Evolutionary conservation across 2,329 filamentous ascomycete species (phyloP).

Genomic region (Purpureocillium takamizusanense): DNA sequence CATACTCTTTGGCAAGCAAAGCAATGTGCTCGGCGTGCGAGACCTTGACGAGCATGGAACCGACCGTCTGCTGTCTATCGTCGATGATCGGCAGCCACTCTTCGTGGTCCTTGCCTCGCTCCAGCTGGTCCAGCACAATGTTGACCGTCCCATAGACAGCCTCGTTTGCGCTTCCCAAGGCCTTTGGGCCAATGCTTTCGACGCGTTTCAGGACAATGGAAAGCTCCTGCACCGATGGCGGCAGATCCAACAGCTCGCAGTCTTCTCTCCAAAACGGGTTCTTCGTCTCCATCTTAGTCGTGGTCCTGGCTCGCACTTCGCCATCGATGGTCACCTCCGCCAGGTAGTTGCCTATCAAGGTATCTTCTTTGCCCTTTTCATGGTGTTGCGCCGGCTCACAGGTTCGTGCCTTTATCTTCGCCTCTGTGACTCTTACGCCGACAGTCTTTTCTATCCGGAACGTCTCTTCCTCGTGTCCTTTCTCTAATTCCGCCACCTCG

Average conservation of each 20-base stretch:
- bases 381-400: conserved; percentile 11
- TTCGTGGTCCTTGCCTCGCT: conserved; percentile 69
- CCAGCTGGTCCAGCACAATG: conserved; percentile 69
- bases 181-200: conserved; percentile 37
- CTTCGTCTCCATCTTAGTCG: conserved; percentile 59
- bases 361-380: conserved; percentile 28
- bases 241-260: conserved; percentile 67
- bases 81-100: conserved; percentile 82
- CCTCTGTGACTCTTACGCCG: conserved; percentile 49
- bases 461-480: conserved; percentile 36
- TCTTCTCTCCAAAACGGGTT: conserved; percentile 79
- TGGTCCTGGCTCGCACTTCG: conserved; percentile 68
- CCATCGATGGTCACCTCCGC: conserved; percentile 74
- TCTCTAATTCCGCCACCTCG: conserved; percentile 28
- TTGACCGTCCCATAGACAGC: conserved; percentile 56
- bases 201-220: conserved; percentile 64
- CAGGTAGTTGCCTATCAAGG: conserved; percentile 58
- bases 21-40: conserved; percentile 85
- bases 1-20: conserved; percentile 77
- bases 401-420: conserved; percentile 42
- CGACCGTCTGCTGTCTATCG: conserved; percentile 64
- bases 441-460: conserved; percentile 57
- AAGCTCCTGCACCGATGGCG: conserved; percentile 57
- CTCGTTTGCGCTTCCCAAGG: conserved; percentile 16
- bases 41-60: conserved; percentile 76